phyloP scores from a whole-genome alignment of 2,329 filamentous ascomycete species.

The Epichloe gansuensis region DNA sequence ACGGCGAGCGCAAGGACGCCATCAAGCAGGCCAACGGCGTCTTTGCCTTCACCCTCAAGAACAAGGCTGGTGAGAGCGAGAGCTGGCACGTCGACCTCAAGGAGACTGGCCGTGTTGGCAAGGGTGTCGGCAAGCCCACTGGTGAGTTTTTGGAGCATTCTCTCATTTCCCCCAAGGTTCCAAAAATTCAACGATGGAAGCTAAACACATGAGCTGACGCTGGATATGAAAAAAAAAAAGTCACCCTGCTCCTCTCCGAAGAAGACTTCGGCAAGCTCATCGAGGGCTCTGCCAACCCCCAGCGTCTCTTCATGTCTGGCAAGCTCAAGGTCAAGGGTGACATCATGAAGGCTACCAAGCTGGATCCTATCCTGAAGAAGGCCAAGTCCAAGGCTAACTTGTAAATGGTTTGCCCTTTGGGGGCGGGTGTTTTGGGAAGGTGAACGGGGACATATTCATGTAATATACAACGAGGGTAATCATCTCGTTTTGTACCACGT shows the following conservation, averaged over 20 bases:
- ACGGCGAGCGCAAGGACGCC: conserved; percentile 69
- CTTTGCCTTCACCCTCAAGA: conserved; percentile 89
- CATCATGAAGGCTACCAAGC: conserved; percentile 96
- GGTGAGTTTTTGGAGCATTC: conserved; percentile 40
- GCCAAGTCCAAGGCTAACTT: conserved; percentile 75
- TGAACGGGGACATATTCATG: background rate
- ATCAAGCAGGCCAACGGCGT: conserved; percentile 79
- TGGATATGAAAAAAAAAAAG: conserved; percentile 28
- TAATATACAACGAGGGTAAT: conserved; percentile 1
- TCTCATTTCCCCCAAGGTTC: background rate
- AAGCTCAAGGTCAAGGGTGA: conserved; percentile 98
- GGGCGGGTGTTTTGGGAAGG: background rate
- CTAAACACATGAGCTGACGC: background rate
- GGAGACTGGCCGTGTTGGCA: conserved; percentile 69
- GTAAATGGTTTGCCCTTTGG: conserved; percentile 29
- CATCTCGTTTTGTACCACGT: conserved; percentile 4
- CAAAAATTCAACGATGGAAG: background rate
- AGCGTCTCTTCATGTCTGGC: conserved; percentile 93
- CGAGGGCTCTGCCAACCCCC: conserved; percentile 79
- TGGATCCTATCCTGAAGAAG: conserved; percentile 86
- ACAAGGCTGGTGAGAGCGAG: conserved; percentile 62
- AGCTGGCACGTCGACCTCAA: conserved; percentile 96
- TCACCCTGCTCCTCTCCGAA: conserved; percentile 76
- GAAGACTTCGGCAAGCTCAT: conserved; percentile 77
- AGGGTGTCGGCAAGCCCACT: conserved; percentile 68